phyloP scores from a whole-genome alignment of 352 stramenopile species.

The Pythium periplocum region DNA sequence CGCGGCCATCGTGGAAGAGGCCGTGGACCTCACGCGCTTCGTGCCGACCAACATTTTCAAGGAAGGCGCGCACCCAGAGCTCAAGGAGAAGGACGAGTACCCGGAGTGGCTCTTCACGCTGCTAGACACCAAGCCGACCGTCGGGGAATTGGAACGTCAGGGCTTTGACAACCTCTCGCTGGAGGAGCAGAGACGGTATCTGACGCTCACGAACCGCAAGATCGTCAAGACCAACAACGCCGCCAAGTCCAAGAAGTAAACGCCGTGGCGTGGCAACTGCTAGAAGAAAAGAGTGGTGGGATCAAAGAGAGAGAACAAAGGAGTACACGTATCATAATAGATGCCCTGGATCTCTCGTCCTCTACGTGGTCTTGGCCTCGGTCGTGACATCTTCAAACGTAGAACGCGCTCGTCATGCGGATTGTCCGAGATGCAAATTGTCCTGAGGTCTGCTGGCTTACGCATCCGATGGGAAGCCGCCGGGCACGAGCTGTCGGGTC shows the following conservation, averaged over 20 bases:
- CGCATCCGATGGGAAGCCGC: constrained; percentile 40
- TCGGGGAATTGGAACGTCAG: constrained; percentile 71
- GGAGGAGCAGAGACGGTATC: constrained; percentile 74
- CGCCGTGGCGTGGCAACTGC: neutral
- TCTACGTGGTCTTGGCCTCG: neutral
- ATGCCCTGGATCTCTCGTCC: constrained; percentile 4
- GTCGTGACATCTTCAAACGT: no score
- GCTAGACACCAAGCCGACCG: constrained; percentile 61
- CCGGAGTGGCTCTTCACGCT: constrained; percentile 81
- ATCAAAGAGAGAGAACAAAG: constrained; percentile 9
- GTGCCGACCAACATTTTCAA: constrained; percentile 86
- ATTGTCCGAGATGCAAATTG: no score
- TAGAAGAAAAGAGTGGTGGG: constrained; percentile 4
- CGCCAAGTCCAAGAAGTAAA: constrained; percentile 85
- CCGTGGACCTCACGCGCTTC: constrained; percentile 67
- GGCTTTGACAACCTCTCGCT: constrained; percentile 77
- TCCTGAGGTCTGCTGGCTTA: neutral
- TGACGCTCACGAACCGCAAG: constrained; percentile 67
- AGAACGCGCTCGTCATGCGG: no score
- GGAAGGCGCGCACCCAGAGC: constrained; percentile 72
- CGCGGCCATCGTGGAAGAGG: constrained; percentile 53
- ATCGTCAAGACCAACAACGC: constrained; percentile 72
- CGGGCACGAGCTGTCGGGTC: constrained; percentile 59
- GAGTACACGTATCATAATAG: constrained; percentile 4
- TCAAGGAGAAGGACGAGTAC: constrained; percentile 80